Base-by-base conservation (phyloP, 2,329 filamentous ascomycete genomes). In the Didymella glomerata region DNA sequence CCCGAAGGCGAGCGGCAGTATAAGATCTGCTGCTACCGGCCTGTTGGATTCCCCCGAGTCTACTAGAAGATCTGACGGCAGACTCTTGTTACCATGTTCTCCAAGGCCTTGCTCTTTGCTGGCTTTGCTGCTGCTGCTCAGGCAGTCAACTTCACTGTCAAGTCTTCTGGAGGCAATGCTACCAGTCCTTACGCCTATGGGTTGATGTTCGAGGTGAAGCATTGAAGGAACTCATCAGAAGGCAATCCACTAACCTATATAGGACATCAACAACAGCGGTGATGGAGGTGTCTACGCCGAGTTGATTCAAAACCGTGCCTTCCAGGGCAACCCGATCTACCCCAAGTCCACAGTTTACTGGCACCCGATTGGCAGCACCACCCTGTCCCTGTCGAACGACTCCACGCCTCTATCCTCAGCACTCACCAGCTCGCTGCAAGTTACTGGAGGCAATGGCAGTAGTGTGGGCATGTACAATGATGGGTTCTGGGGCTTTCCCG, bases 381-480 rank as follows among this genome's bases (percentile, higher is more conserved):
- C 44, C 25, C 27, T 47, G 7, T 30, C 44, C 30, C n/a, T 47
- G 44, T 47, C 44, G n/a, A 47, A 47, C 8, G 44, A 47, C 27
- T 32, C 44, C 3, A 47, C 9, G 44, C 44, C 44, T 47, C 44
- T 47, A 11, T 47, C 44, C 20, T 47, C 44, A 27, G 44, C 44
- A 20, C 44, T 47, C 25, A 47, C 44, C 27, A 47, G 44, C 44
- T 47, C 44, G 20, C 44, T 47, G 7, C 25, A 32, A 22, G 27
- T 47, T 34, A 32, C 25, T 32, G 44, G 44, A 18, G 44, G 44
- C 13, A 47, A 47, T 4, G 27, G 27, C 20, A 47, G 44, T 27
- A 47, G 25, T 30, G 44, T 47, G 27, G 44, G 44, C 16, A 47
- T 47, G 44, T 47, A 47, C 27, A 47, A 47, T 32, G 44, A 47